A percentile compares a stretch with the other conserved stretches of the same genome.
Conservation (phyloP, 2,329 filamentous ascomycete genomes). For the Ceratocystis papillata region DNA sequence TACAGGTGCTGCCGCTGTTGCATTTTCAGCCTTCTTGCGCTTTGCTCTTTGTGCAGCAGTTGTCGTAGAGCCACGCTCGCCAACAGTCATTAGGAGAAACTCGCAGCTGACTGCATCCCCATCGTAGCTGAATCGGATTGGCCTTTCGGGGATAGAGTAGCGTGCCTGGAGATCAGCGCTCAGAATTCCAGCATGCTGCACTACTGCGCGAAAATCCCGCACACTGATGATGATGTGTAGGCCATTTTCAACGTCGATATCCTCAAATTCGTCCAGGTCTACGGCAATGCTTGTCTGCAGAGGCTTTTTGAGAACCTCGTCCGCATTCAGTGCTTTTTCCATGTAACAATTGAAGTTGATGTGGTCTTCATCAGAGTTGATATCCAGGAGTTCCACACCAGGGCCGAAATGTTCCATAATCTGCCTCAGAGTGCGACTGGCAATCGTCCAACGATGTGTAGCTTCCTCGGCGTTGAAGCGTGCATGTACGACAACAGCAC, state of each 20-base stretch:
- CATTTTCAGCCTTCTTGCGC: conserved; percentile 27
- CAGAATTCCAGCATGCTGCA: conserved; percentile 61
- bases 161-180: conserved; percentile 55
- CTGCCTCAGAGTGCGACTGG: conserved; percentile 58
- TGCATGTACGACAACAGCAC: conserved; percentile 62
- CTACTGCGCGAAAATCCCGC: conserved; percentile 71
- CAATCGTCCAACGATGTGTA: conserved; percentile 60
- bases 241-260: conserved; percentile 61
- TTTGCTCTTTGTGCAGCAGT: conserved; percentile 39
- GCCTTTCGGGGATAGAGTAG: conserved; percentile 60
- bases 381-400: conserved; percentile 69
- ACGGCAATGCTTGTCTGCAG: conserved; percentile 69
- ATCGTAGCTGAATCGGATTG: conserved; percentile 61
- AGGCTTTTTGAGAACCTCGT: conserved; percentile 66
- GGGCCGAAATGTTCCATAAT: conserved; percentile 72
- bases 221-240: conserved; percentile 72
- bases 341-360: conserved; percentile 74
- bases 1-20: conserved; percentile 23
- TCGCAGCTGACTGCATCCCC: conserved; percentile 60
- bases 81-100: conserved; percentile 73
- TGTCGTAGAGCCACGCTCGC: conserved; percentile 44
- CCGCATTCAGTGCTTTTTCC: conserved; percentile 61
- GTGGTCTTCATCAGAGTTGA: conserved; percentile 61
- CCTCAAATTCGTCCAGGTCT: conserved; percentile 64
- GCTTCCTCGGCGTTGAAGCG: conserved; percentile 59